Percentiles rank a stretch among this genome's conserved stretches.
Evolutionary conservation across 1,284 basidiomycete genomes (phyloP).

Genomic region (Chiua sp.): DNA sequence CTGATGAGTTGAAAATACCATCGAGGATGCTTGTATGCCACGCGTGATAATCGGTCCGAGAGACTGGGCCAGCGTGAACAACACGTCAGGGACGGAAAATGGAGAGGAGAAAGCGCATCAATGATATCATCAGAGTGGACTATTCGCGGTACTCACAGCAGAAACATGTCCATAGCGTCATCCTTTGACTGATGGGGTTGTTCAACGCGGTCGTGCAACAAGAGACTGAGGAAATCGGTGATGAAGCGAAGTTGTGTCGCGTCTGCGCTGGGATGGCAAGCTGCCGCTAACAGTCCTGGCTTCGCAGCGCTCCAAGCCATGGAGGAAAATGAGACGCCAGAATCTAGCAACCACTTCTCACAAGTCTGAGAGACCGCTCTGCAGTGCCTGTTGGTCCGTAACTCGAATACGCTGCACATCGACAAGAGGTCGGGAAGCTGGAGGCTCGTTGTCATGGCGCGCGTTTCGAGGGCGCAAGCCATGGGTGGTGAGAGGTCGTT

Average conservation of each 20-base stretch:
- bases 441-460: slow-evolving; percentile 43
- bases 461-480: neutral
- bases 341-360: slow-evolving; percentile 48
- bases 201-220: slow-evolving; percentile 40
- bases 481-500: neutral
- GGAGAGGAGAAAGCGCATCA: neutral
- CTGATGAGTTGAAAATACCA: slow-evolving; percentile 40
- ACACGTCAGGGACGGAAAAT: slow-evolving; percentile 5
- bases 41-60: slow-evolving; percentile 31
- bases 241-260: slow-evolving; percentile 55
- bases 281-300: slow-evolving; percentile 56
- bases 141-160: slow-evolving; percentile 25
- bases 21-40: slow-evolving; percentile 26
- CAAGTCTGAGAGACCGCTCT: slow-evolving; percentile 48
- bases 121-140: slow-evolving; percentile 11
- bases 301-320: slow-evolving; percentile 44
- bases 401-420: slow-evolving; percentile 49
- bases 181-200: neutral
- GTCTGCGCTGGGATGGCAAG: slow-evolving; percentile 64
- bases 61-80: slow-evolving; percentile 17
- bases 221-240: slow-evolving; percentile 54
- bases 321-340: slow-evolving; percentile 25
- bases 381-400: slow-evolving; percentile 60
- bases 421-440: slow-evolving; percentile 63
- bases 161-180: slow-evolving; percentile 14